Base-by-base conservation (phyloP, 2,329 filamentous ascomycete species). In the Furcasterigmium sp. region DNA sequence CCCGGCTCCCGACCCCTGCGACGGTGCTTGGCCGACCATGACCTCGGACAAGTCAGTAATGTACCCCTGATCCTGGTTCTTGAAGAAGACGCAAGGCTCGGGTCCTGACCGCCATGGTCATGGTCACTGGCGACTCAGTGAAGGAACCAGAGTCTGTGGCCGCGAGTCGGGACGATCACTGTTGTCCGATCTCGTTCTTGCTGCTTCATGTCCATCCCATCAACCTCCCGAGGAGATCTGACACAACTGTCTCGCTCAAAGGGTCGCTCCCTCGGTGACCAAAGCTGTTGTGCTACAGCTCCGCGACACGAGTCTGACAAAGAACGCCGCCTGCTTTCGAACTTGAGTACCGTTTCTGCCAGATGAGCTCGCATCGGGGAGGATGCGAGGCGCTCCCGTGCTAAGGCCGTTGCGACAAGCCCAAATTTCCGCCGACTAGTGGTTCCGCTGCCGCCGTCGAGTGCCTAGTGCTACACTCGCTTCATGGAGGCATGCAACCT, bases 31-130 rank as follows among this genome's bases (percentile, higher is more conserved):
- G 32, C 32, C 32, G 18, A 35, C 32, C 32, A 35, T 17, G 43
- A 50, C 49, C 45, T 51, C 43, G 43, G 45, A 47, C 50, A 40
- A 40, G 46, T 46, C 39, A 41, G 41, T 39, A 43, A 46, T 40
- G 18, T 15, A 40, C 38, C 46, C 46, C 39, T 48, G 48, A 50
- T 37, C 48, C 48, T 30, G 46, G 48, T 36, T 15, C 19, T 32
- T 8, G 46, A 45, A 26, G 23, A 26, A 26, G 23, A 7, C 23
- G 23, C 23, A 26, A 26, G 23, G 23, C 23, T 26, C 23, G 23
- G 11, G 23, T 11, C 23, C 23, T 26, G 23, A 26, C 23, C 23
- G 23, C 23, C 23, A n/a, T n/a, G n/a, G n/a, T n/a, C n/a, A n/a
- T n/a, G n/a, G n/a, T n/a, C n/a, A n/a, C 23, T 26, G 36, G 21